These are phyloP conservation scores for Pouteria campechiana DNA, from an alignment of 179 eudicot genomes.

Conservation along the genomic window DNA sequence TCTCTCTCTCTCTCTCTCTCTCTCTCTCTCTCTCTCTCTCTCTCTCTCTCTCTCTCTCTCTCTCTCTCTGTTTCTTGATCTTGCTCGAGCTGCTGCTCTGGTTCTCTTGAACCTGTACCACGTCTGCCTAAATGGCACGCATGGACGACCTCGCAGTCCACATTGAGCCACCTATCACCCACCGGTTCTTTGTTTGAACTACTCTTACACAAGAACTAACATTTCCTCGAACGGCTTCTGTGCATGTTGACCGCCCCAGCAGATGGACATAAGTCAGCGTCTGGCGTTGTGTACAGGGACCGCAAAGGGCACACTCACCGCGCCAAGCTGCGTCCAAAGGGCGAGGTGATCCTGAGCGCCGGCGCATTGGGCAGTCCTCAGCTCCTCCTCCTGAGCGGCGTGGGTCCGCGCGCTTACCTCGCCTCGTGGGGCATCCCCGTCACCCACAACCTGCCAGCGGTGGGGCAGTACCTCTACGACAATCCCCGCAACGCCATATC, in stretches of 20 bases:
- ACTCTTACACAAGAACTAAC: too few species aligned
- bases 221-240: too few species aligned
- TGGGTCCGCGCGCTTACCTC: slow-evolving; percentile 75
- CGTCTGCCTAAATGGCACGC: too few species aligned
- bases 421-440: slow-evolving; percentile 89
- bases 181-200: too few species aligned
- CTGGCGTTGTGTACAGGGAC: slow-evolving; percentile 72
- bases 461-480: slow-evolving; percentile 74
- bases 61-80: too few species aligned
- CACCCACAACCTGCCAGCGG: slow-evolving; percentile 58
- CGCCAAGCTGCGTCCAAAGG: slow-evolving; percentile 52
- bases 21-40: too few species aligned
- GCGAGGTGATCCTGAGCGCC: slow-evolving; percentile 66
- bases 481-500: slow-evolving; percentile 92
- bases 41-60: too few species aligned
- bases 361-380: slow-evolving; percentile 92
- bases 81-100: too few species aligned
- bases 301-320: slow-evolving; percentile 45
- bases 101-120: too few species aligned
- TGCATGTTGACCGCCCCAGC: slow-evolving; percentile 15
- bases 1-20: too few species aligned
- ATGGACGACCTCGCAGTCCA: too few species aligned
- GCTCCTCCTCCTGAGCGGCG: slow-evolving; percentile 65
- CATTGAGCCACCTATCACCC: too few species aligned
- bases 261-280: slow-evolving; percentile 30